phyloP scores from a whole-genome alignment of 2,329 filamentous ascomycete species.

The Phoma sp. region DNA sequence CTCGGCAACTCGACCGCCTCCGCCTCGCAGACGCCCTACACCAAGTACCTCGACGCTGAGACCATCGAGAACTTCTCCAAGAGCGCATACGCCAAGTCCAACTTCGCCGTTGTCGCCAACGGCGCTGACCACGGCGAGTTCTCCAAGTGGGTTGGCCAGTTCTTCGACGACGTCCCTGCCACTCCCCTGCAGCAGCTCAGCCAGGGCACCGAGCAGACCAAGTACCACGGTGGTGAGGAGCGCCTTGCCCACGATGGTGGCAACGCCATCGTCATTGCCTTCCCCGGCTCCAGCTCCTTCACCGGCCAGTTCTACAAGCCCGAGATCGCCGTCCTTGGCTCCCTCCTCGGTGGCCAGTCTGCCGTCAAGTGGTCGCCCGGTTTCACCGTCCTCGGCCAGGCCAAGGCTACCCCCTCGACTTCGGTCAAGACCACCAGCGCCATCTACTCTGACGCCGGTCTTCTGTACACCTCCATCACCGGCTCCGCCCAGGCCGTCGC shows the following conservation, averaged over 20 bases:
- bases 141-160: conserved; percentile 88
- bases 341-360: conserved; percentile 87
- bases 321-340: conserved; percentile 83
- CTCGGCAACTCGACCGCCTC: conserved; percentile 82
- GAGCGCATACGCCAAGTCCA: conserved; percentile 83
- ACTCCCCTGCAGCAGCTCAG: conserved; percentile 50
- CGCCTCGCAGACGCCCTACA: conserved; percentile 71
- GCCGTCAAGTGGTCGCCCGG: conserved; percentile 95
- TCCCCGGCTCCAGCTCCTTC: conserved; percentile 84
- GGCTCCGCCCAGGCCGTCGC: conserved; percentile 76
- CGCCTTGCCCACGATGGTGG: conserved; percentile 77
- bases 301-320: conserved; percentile 80
- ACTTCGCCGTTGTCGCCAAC: conserved; percentile 90
- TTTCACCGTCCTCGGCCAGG: conserved; percentile 87
- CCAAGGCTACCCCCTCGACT: conserved; percentile 68
- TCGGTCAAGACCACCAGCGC: conserved; percentile 76
- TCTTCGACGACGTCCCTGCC: conserved; percentile 77
- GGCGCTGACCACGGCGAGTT: conserved; percentile 78
- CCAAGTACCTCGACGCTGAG: conserved; percentile 80
- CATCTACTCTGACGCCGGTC: conserved; percentile 91
- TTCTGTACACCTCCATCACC: conserved; percentile 80
- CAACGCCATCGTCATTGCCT: conserved; percentile 87
- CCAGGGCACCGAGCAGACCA: conserved; percentile 69
- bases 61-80: conserved; percentile 77
- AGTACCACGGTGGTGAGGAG: conserved; percentile 96